phyloP scores from a whole-genome alignment of 2,329 filamentous ascomycete species.

The Fusarium sublunatum region DNA sequence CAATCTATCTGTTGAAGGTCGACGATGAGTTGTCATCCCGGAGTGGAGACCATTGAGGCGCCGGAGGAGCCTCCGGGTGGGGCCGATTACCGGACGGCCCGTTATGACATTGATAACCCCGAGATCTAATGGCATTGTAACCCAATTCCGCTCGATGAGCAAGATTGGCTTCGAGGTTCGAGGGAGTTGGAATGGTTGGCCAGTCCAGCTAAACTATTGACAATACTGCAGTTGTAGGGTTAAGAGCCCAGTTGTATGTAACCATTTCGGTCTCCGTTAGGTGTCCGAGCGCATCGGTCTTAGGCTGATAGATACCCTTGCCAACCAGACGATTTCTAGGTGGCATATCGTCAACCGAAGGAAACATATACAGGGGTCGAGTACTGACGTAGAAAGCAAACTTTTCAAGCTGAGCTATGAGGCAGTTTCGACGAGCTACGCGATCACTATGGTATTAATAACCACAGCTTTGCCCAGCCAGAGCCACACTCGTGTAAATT shows the following conservation, averaged over 20 bases:
- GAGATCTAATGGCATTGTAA: not conserved
- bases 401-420: too few relatives aligned
- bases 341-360: too few relatives aligned
- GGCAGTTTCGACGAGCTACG: not conserved
- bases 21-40: not conserved
- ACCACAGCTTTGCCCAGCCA: too few relatives aligned
- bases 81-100: slow-evolving; percentile 36
- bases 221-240: not conserved
- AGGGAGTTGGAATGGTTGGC: too few relatives aligned
- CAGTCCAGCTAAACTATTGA: not conserved
- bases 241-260: not conserved
- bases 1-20: not conserved
- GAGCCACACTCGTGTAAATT: not conserved
- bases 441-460: too few relatives aligned
- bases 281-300: slow-evolving; percentile 12
- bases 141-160: not conserved
- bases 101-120: slow-evolving; percentile 14
- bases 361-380: too few relatives aligned
- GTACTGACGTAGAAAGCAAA: too few relatives aligned
- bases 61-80: slow-evolving; percentile 27
- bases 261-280: slow-evolving; percentile 26
- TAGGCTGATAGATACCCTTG: not conserved
- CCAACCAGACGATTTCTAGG: not conserved
- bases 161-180: not conserved
- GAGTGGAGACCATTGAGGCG: slow-evolving; percentile 1